phyloP scores from a whole-genome alignment of 2,329 filamentous ascomycete genomes.

The Colletotrichum eleusines region DNA sequence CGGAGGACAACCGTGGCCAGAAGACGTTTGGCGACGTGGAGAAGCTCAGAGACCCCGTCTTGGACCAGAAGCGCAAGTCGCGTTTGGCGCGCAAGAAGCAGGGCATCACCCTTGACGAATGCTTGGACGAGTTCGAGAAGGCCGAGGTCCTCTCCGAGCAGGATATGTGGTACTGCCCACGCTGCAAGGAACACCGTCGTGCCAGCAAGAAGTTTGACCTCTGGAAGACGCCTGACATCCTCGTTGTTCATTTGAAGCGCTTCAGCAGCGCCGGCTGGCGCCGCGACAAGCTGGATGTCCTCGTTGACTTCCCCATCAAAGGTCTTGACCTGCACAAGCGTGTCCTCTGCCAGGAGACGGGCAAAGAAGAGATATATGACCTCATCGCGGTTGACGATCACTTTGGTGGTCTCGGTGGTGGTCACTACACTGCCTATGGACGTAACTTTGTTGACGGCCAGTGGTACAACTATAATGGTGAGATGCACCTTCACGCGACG shows the following conservation, averaged over 20 bases:
- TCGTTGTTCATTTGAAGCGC: conserved; percentile 94
- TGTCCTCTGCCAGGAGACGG: conserved; percentile 83
- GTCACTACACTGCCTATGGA: conserved; percentile 95
- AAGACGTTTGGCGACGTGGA: conserved; percentile 68
- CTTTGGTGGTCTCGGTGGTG: conserved; percentile 91
- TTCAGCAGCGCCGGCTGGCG: conserved; percentile 88
- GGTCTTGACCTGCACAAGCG: conserved; percentile 84
- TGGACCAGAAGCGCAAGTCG: conserved; percentile 72
- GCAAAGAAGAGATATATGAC: conserved; percentile 89
- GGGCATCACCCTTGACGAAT: conserved; percentile 89
- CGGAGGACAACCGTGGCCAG: conserved; percentile 68
- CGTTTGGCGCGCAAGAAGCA: conserved; percentile 67
- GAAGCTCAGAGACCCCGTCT: conserved; percentile 70
- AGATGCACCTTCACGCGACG: conserved; percentile 49
- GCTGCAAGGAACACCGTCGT: conserved; percentile 92
- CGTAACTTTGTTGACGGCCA: conserved; percentile 89
- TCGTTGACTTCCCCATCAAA: conserved; percentile 92
- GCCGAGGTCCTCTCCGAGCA: conserved; percentile 94
- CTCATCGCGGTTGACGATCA: conserved; percentile 97
- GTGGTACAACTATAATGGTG: conserved; percentile 99
- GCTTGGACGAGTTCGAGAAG: conserved; percentile 93
- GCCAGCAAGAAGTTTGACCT: conserved; percentile 97
- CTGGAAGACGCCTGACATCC: conserved; percentile 95
- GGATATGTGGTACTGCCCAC: conserved; percentile 97
- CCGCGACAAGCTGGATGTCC: conserved; percentile 90